These are phyloP conservation scores for Pachysandra terminalis DNA, from an alignment of 164 flowering plant genomes.

Conservation along the genomic window DNA sequence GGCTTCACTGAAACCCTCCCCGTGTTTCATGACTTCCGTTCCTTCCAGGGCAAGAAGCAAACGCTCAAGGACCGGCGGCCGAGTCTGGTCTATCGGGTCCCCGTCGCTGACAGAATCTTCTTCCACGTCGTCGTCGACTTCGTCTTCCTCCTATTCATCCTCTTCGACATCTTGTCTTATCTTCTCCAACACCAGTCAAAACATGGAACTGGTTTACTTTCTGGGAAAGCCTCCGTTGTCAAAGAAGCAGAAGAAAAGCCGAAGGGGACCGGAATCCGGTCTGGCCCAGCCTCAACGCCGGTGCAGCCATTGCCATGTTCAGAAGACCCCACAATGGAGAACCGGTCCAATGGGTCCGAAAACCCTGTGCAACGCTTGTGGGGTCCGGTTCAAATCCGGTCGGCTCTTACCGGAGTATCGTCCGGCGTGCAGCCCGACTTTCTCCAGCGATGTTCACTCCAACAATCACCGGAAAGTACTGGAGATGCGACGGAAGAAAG, in stretches of 20 bases:
- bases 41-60: conserved; percentile 60
- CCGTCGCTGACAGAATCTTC: conserved; percentile 27
- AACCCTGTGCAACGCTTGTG: conserved; percentile 90
- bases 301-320: conserved; percentile 79
- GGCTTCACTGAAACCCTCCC: background rate
- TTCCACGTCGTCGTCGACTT: conserved; percentile 32
- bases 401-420: conserved; percentile 84
- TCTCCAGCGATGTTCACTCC: conserved; percentile 9
- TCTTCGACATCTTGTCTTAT: conserved; percentile 17
- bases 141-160: conserved; percentile 22
- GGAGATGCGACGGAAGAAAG: conserved; percentile 6
- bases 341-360: conserved; percentile 85
- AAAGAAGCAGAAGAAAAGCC: conserved; percentile 43
- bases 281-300: conserved; percentile 30
- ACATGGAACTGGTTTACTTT: conserved; percentile 16
- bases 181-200: conserved; percentile 10
- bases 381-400: conserved; percentile 92
- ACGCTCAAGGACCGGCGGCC: conserved; percentile 30
- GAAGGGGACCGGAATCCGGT: conserved; percentile 19
- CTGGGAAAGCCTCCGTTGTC: conserved; percentile 26
- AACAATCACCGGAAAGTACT: conserved; percentile 1
- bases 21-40: conserved; percentile 22
- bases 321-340: conserved; percentile 93
- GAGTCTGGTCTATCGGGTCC: conserved; percentile 31
- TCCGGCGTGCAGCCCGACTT: conserved; percentile 89